Base-by-base conservation (phyloP, 2,329 filamentous ascomycete species). In the Aspergillus cejpii region DNA sequence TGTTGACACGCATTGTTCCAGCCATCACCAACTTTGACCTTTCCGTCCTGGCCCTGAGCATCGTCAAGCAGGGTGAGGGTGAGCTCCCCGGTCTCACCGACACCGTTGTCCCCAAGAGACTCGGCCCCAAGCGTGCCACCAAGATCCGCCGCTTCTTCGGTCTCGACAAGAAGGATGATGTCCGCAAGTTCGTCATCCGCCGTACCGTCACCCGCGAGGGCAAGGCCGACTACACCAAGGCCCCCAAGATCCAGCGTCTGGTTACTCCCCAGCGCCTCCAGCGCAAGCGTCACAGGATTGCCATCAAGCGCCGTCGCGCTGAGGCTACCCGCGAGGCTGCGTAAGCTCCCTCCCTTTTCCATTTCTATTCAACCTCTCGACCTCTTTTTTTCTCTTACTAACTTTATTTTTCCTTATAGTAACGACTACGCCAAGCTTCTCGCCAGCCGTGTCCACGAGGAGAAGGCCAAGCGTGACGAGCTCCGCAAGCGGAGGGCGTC, bases 101-200 rank as follows among this genome's bases (percentile, higher is more conserved):
- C 75, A 83, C 85, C 73, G 89, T 97, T 70, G 87, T 94, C 81
- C 92, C 92, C 75, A 98, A 98, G 87, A 87, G 92, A 68, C 87
- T 98, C 70, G 92, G 92, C 66, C 92, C 92, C 79, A 98, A 98
- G 90, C 87, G 92, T 70, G 92, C 92, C 71, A 95, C 89, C 79
- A 98, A 97, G 89, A 97, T 98, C 79, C 88, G 91, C 76, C 85
- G 84, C 74, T 98, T 98, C 86, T 98, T 97, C 80, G 84, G 88
- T 79, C 87, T 98, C 83, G 91, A 85, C 87, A 97, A 97, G 90
- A 90, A 97, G 85, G 92, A 98, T 81, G 92, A 98, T 87, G 91
- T 97, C 77, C 91, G 92, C 81, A 96, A 97, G 81, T 98, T 95
- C 79, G 92, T 98, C 75, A 97, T 98, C 70, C 92, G 92, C 74